Evolutionary conservation across 345 rosid genomes (phyloP).

Genomic region (Aquilaria sinensis): DNA sequence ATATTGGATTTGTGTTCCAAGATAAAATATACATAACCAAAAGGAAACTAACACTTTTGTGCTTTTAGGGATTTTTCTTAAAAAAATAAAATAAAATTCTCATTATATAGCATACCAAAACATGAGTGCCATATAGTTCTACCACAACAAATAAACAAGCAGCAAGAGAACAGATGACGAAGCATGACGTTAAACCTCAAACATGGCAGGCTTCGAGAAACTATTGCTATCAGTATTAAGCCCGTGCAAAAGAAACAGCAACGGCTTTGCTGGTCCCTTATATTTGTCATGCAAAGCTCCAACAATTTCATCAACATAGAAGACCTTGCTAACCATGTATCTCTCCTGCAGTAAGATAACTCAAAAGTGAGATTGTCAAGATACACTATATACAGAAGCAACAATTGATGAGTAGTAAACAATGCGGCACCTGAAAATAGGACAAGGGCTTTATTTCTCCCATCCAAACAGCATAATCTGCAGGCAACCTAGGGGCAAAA

Average conservation of each 20-base stretch:
- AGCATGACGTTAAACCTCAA: conserved; percentile 45
- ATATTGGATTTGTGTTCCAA: no score
- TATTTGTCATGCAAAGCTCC: conserved; percentile 43
- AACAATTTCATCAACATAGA: conserved; percentile 64
- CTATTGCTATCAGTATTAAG: conserved; percentile 83
- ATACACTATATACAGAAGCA: conserved; percentile 9
- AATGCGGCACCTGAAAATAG: conserved; percentile 46
- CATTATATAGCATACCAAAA: no score
- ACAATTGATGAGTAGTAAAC: conserved; percentile 1
- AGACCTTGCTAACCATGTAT: conserved; percentile 62
- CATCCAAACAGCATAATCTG: conserved; percentile 87
- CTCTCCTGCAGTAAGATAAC: conserved; percentile 46
- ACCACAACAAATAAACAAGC: no score
- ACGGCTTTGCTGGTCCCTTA: conserved; percentile 51
- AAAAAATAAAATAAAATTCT: no score
- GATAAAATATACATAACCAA: no score
- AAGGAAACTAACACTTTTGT: no score
- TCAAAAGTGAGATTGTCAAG: conserved; percentile 5
- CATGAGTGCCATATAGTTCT: no score
- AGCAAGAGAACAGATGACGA: conserved; percentile 9
- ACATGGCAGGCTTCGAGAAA: conserved; percentile 77
- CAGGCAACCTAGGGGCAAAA: conserved; percentile 74
- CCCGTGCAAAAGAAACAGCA: conserved; percentile 74
- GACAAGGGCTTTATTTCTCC: conserved; percentile 72
- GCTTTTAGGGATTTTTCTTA: no score